Base-by-base conservation (phyloP, 306 rosid genomes). In the Pterocarpus santalinus region DNA sequence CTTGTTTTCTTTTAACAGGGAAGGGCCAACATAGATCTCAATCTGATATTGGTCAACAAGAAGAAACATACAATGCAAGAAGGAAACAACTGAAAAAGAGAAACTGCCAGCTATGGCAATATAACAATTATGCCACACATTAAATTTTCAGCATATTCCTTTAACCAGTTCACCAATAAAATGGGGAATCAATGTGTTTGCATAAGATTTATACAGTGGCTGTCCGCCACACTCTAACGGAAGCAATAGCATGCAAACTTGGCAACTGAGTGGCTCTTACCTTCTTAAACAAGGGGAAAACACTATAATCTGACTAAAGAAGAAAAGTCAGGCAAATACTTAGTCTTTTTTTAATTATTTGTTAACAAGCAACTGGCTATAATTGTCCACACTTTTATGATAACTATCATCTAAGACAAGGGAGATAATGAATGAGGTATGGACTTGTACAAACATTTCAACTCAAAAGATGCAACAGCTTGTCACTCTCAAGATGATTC, bases 381-480 rank as follows among this genome's bases (percentile, higher is more conserved):
- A 72, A 32, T 53, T 72, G 47, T 33, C n/a, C 63, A 15, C 15
- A 14, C 53, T 15, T 41, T 8, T 14, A 15, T 36, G 33, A 71
- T 28, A 68, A 67, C 7, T 58, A 69, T 10, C 7, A 1, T 34
- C 28, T 62, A 63, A 65, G 73, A 57, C 38, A 61, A 36, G 57
- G 41, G 28, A 58, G 9, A 79, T 57, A 34, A 64, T 38, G n/a
- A 14, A 70, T 28, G 63, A 38, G 11, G 36, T 32, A 11, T 30
- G 61, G 65, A 76, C 57, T 62, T 62, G 56, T 7, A 51, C 34
- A 43, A n/a, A 66, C 14, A 68, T 83, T 66, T 57, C 65, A 49
- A 57, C 46, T 72, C 4, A 22, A 60, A 73, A 43, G 22, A 55
- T 44, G 76, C 41, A 22, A 76, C 60, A 44, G 2, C 58, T 8